Conservation (phyloP, 495 filamentous ascomycete species). For the Penicillium ochrochloron region DNA sequence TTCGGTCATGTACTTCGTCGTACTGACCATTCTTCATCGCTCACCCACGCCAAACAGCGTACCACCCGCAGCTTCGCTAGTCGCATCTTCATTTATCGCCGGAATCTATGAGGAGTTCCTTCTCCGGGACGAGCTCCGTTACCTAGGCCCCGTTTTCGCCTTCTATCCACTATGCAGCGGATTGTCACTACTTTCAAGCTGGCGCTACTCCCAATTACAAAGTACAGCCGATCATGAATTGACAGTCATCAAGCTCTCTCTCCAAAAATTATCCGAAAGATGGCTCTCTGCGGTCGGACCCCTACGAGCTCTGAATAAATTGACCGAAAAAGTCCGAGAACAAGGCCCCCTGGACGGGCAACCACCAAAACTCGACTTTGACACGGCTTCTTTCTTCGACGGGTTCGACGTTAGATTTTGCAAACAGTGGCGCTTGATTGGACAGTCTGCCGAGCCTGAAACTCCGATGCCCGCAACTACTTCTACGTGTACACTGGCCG, state of each 20-base stretch:
- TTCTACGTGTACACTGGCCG: slow-evolving; percentile 30
- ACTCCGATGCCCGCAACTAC: background rate
- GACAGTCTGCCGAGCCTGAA: slow-evolving; percentile 22
- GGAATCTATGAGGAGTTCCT: slow-evolving; percentile 40
- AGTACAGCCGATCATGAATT: slow-evolving; percentile 35
- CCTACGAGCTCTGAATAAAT: slow-evolving; percentile 33
- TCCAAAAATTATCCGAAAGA: slow-evolving; percentile 36
- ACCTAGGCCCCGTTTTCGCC: slow-evolving; percentile 35
- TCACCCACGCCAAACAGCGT: slow-evolving; percentile 33
- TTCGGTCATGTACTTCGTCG: slow-evolving; percentile 36
- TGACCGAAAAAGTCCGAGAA: slow-evolving; percentile 35
- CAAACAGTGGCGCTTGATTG: slow-evolving; percentile 35
- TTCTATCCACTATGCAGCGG: slow-evolving; percentile 37
- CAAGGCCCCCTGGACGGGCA: slow-evolving; percentile 27
- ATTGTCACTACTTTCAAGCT: slow-evolving; percentile 32
- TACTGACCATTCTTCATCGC: slow-evolving; percentile 32
- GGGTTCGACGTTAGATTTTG: slow-evolving; percentile 33
- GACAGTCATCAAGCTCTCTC: slow-evolving; percentile 37
- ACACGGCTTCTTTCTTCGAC: slow-evolving; percentile 35
- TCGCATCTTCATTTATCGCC: slow-evolving; percentile 37
- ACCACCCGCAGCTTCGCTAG: slow-evolving; percentile 30
- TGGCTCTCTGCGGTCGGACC: slow-evolving; percentile 39
- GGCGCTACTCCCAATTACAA: slow-evolving; percentile 32
- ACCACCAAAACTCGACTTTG: slow-evolving; percentile 26
- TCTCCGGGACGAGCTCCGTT: slow-evolving; percentile 36